Percentiles rank a stretch among this genome's conserved stretches.
These are phyloP conservation scores for Catenaria anguillulae DNA, from an alignment of 371 early-diverging fungal species.

Conservation along the genomic window DNA sequence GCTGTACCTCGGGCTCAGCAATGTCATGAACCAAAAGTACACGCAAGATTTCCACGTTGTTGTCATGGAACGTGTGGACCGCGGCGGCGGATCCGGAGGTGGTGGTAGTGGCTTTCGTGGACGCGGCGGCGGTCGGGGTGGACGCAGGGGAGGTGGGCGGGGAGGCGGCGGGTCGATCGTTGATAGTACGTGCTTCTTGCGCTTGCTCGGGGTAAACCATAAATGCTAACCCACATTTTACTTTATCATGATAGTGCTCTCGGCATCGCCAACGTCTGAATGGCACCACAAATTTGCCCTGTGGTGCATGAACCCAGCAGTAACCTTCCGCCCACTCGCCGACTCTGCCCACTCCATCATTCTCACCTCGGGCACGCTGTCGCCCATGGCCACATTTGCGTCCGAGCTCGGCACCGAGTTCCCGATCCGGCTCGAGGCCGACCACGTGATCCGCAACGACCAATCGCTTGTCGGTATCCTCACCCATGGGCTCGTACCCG, in stretches of 20 bases:
- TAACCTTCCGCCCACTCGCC: conserved; percentile 19
- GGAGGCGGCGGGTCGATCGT: no score
- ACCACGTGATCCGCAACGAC: conserved; percentile 27
- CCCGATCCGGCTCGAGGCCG: conserved; percentile 23
- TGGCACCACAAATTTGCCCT: conserved; percentile 8
- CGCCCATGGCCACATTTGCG: conserved; percentile 29
- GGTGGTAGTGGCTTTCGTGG: no score
- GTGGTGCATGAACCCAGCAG: conserved; percentile 25
- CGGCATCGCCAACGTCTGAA: no score
- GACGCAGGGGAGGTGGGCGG: no score
- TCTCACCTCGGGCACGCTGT: conserved; percentile 24
- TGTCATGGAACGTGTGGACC: background rate
- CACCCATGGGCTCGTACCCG: conserved; percentile 3
- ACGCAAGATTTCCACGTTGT: background rate
- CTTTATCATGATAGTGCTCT: no score
- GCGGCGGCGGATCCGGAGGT: no score
- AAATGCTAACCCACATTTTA: no score
- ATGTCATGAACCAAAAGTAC: background rate
- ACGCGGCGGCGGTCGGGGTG: no score
- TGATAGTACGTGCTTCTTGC: no score
- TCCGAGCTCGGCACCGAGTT: conserved; percentile 25
- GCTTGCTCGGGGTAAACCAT: no score
- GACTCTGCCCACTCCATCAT: conserved; percentile 12
- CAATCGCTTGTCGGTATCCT: conserved; percentile 19
- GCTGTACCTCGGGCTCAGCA: background rate